Evolutionary conservation across 345 rosid species (phyloP).

Genomic region (Euclidium syriacum): DNA sequence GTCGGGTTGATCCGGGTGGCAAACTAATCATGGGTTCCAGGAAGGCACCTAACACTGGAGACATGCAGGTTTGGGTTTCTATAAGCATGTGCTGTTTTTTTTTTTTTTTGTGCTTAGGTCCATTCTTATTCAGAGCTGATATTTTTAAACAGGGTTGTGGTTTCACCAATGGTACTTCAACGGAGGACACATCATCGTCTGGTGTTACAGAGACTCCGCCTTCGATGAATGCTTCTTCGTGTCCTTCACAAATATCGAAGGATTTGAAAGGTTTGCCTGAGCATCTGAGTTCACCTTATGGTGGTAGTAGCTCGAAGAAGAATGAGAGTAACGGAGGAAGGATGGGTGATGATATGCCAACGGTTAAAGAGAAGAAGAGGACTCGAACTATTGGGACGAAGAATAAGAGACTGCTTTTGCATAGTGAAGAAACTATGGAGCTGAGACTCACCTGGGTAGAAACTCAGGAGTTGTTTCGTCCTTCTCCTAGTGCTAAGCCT

Average conservation of each 20-base stretch:
- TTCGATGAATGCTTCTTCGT: conserved; percentile 36
- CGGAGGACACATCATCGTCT: conserved; percentile 47
- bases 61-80: conserved; percentile 46
- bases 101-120: not conserved
- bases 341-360: conserved; percentile 36
- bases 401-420: conserved; percentile 64
- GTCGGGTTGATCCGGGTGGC: conserved; percentile 77
- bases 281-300: conserved; percentile 40
- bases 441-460: conserved; percentile 85
- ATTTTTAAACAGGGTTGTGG: conserved; percentile 40
- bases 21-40: conserved; percentile 80
- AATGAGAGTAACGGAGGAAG: conserved; percentile 38
- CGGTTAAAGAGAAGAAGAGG: conserved; percentile 55
- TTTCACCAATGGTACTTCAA: conserved; percentile 35
- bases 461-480: conserved; percentile 86
- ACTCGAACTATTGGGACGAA: conserved; percentile 71
- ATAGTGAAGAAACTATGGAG: conserved; percentile 66
- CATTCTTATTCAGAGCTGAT: not conserved
- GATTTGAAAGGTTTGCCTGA: conserved; percentile 37
- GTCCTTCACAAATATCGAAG: conserved; percentile 34
- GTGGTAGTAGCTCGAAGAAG: conserved; percentile 40
- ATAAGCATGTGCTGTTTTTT: not conserved
- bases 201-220: conserved; percentile 42
- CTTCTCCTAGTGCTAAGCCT: conserved; percentile 58
- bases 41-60: conserved; percentile 49